These are phyloP conservation scores for Geotrichum citri-aurantii DNA, from an alignment of 1,139 yeast genomes.

Conservation along the genomic window DNA sequence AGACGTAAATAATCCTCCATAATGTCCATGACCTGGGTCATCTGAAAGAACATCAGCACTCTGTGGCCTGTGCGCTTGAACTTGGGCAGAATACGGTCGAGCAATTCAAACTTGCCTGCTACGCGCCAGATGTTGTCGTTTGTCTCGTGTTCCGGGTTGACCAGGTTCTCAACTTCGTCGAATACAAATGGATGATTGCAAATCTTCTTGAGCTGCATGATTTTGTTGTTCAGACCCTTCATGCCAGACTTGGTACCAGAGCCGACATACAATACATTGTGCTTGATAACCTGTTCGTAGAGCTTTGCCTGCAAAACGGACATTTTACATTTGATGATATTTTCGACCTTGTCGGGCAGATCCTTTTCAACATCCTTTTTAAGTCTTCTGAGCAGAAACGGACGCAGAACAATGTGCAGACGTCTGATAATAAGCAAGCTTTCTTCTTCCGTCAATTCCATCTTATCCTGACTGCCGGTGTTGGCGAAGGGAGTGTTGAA, in stretches of 20 bases:
- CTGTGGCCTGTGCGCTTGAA: constrained; percentile 82
- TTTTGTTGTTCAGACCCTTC: constrained; percentile 86
- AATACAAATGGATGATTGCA: constrained; percentile 99
- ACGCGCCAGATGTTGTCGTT: constrained; percentile 70
- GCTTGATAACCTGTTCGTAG: constrained; percentile 85
- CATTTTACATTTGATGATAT: constrained; percentile 90
- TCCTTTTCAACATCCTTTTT: constrained; percentile 97
- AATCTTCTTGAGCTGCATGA: constrained; percentile 93
- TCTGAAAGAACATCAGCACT: constrained; percentile 90
- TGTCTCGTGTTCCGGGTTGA: constrained; percentile 68
- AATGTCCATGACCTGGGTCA: constrained; percentile 98
- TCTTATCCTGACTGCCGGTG: constrained; percentile 89
- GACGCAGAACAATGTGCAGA: constrained; percentile 91
- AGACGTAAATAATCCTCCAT: constrained; percentile 91
- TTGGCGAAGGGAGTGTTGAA: constrained; percentile 97
- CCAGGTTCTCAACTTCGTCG: constrained; percentile 84
- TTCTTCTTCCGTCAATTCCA: constrained; percentile 95
- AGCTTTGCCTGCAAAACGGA: constrained; percentile 76
- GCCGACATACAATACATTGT: constrained; percentile 75
- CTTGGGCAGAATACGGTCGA: constrained; percentile 84
- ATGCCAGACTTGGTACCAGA: constrained; percentile 68
- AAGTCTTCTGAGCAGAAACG: constrained; percentile 87
- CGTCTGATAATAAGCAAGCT: constrained; percentile 88
- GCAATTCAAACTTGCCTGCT: constrained; percentile 86
- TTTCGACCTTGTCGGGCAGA: constrained; percentile 91